Evolutionary conservation across 257 asterid species (phyloP).

Genomic region (Rauvolfia tetraphylla): DNA sequence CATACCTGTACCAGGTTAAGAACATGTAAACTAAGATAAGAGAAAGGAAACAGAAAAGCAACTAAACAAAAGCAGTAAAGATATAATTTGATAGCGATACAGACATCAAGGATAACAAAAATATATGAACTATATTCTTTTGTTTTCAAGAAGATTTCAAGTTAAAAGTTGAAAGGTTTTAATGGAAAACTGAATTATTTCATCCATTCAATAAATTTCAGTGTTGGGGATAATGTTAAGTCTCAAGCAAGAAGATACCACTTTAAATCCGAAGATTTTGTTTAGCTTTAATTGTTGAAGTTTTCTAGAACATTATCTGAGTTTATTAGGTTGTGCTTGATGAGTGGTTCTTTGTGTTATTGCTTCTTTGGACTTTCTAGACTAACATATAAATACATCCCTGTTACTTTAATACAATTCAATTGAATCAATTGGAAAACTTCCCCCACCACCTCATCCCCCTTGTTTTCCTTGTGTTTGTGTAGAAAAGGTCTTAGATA

Average conservation of each 20-base stretch:
- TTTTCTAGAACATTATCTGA: not conserved
- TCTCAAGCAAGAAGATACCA: no score
- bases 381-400: not conserved
- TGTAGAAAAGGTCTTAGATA: no score
- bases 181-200: not conserved
- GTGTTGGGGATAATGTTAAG: not conserved
- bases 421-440: not conserved
- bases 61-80: not conserved
- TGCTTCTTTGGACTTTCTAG: not conserved
- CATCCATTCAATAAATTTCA: not conserved
- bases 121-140: not conserved
- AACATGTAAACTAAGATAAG: conserved; percentile 11
- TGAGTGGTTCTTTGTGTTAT: not conserved
- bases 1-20: conserved; percentile 47
- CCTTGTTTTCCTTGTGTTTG: no score
- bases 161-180: not conserved
- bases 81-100: not conserved
- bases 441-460: no score
- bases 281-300: not conserved
- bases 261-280: not conserved
- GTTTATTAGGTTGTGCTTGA: not conserved
- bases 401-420: no score
- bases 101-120: not conserved
- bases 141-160: not conserved
- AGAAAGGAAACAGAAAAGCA: not conserved